phyloP scores from a whole-genome alignment of 2,329 filamentous ascomycete genomes.

The Aspergillus sojae region DNA sequence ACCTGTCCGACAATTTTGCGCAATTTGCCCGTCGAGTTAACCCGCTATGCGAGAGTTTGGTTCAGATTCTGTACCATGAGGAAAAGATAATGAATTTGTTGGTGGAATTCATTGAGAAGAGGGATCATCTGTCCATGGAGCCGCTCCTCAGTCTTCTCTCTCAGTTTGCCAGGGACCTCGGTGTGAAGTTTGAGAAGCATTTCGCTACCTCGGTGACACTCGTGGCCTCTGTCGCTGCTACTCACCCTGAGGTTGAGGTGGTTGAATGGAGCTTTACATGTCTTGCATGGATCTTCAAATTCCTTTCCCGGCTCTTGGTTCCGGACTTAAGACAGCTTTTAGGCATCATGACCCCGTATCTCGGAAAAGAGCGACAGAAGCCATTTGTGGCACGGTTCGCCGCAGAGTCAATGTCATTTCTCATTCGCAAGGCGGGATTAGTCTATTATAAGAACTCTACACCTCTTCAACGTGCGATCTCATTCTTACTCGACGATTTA shows the following conservation, averaged over 20 bases:
- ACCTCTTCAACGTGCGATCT: constrained; percentile 70
- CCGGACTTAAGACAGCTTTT: constrained; percentile 84
- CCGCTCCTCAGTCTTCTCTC: constrained; percentile 85
- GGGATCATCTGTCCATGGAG: constrained; percentile 79
- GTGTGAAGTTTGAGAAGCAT: constrained; percentile 82
- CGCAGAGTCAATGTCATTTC: constrained; percentile 91
- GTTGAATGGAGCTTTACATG: constrained; percentile 97
- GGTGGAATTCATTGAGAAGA: constrained; percentile 72
- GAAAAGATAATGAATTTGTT: constrained; percentile 79
- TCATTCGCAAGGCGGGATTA: constrained; percentile 84
- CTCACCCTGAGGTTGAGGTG: constrained; percentile 78
- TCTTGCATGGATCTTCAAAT: constrained; percentile 95
- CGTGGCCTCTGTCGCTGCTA: constrained; percentile 76
- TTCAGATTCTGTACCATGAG: constrained; percentile 90
- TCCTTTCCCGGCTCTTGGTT: constrained; percentile 83
- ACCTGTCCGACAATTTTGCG: constrained; percentile 79
- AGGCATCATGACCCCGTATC: constrained; percentile 77
- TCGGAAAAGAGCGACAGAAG: constrained; percentile 81
- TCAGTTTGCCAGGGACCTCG: constrained; percentile 92
- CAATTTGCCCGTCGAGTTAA: constrained; percentile 74
- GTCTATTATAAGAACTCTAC: constrained; percentile 71
- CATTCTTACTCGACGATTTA: constrained; percentile 72
- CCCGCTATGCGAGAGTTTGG: constrained; percentile 83
- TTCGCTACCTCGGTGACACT: constrained; percentile 75
- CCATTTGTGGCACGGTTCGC: constrained; percentile 88